phyloP scores from a whole-genome alignment of 2,329 filamentous ascomycete species.

The Dryadomyces quercus-mongolicae region DNA sequence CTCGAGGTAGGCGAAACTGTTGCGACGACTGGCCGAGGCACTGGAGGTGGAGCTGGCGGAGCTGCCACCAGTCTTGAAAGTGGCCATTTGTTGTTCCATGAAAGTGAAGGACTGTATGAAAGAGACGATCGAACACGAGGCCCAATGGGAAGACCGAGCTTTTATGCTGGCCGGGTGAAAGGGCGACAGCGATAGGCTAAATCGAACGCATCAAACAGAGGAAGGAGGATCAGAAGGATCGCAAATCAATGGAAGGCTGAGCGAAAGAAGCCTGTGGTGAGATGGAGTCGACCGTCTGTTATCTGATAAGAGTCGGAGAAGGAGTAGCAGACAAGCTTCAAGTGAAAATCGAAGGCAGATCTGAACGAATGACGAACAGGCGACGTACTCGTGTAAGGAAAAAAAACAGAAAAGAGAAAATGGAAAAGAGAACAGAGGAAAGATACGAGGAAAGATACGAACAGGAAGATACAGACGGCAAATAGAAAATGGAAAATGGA shows the following conservation, averaged over 20 bases:
- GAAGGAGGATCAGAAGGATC: neutral
- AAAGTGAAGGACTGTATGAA: too few relatives aligned
- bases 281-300: too few relatives aligned
- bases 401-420: neutral
- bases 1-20: conserved; percentile 11
- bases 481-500: neutral
- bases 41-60: conserved; percentile 8
- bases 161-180: too few relatives aligned
- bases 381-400: neutral
- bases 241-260: too few relatives aligned
- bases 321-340: neutral
- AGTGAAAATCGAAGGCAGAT: neutral
- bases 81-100: conserved; percentile 8
- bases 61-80: conserved; percentile 5
- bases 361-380: conserved; percentile 1
- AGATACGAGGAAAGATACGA: too few relatives aligned
- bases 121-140: too few relatives aligned
- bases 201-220: neutral
- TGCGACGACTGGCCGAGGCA: conserved; percentile 8
- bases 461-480: neutral
- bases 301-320: neutral
- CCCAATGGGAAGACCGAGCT: too few relatives aligned
- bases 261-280: neutral
- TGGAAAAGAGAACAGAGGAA: too few relatives aligned
- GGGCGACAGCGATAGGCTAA: too few relatives aligned